A percentile compares a stretch with the other conserved stretches of the same genome.
phyloP scores from a whole-genome alignment of 345 rosid genomes.

The Noccaea bulbosa region DNA sequence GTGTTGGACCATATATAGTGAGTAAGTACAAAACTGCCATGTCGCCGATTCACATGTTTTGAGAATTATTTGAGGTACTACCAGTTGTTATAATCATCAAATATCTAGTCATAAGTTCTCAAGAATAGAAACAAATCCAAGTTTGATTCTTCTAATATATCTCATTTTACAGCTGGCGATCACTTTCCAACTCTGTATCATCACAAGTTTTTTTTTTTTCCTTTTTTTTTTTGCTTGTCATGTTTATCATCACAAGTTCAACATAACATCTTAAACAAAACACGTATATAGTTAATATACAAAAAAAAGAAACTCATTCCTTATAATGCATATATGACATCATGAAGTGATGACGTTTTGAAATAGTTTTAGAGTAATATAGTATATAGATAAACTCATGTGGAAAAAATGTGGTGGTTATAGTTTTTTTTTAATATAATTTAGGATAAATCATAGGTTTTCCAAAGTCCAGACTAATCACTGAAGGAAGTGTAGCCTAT shows the following conservation, averaged over 20 bases:
- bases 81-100: constrained; percentile 27
- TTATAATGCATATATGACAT: constrained; percentile 27
- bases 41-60: constrained; percentile 38
- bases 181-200: constrained; percentile 21
- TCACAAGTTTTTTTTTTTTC: constrained; percentile 8
- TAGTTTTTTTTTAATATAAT: no score
- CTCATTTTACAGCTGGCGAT: constrained; percentile 34
- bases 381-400: not conserved
- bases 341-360: constrained; percentile 35
- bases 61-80: not conserved
- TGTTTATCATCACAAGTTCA: constrained; percentile 34
- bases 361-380: constrained; percentile 3
- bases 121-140: constrained; percentile 20
- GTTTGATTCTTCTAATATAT: constrained; percentile 4
- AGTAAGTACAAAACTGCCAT: constrained; percentile 24
- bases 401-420: no score
- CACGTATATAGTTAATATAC: not conserved
- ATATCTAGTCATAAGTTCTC: constrained; percentile 27
- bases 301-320: not conserved
- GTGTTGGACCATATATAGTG: constrained; percentile 25
- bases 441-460: no score
- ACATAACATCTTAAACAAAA: constrained; percentile 14
- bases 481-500: no score
- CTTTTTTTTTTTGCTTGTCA: no score
- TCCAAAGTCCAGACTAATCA: no score